These are phyloP conservation scores for Paecilomyces variotii DNA, from an alignment of 2,329 filamentous ascomycete species.

Conservation along the genomic window DNA sequence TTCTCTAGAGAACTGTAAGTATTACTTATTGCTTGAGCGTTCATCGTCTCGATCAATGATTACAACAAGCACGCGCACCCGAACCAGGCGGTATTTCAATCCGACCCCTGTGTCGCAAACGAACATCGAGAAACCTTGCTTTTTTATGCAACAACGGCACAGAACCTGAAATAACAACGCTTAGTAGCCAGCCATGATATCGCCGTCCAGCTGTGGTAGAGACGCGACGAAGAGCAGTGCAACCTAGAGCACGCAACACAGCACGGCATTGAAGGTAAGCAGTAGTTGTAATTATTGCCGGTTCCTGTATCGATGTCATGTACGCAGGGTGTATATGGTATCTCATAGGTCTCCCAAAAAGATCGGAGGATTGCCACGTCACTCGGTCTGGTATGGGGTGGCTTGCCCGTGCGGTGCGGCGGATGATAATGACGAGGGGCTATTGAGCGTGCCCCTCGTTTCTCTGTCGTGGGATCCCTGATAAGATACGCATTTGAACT, in stretches of 20 bases:
- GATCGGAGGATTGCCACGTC: constrained; percentile 24
- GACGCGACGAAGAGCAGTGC: constrained; percentile 3
- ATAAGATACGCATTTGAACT: constrained; percentile 7
- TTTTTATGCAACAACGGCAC: neutral
- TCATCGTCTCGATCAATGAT: neutral
- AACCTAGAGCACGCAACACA: neutral
- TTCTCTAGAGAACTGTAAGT: neutral
- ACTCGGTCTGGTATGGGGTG: constrained; percentile 8
- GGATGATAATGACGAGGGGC: neutral
- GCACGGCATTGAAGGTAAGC: neutral
- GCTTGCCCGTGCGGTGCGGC: neutral
- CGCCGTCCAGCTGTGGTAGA: constrained; percentile 3
- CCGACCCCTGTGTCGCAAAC: neutral
- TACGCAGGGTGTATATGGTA: constrained; percentile 5
- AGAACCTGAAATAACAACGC: neutral
- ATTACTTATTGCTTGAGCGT: neutral
- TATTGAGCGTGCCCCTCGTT: neutral
- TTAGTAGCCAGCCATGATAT: constrained; percentile 2
- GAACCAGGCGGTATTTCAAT: neutral
- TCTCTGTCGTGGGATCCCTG: constrained; percentile 4
- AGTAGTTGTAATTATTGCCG: neutral
- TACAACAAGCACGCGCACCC: neutral
- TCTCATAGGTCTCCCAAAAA: constrained; percentile 6
- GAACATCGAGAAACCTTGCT: neutral
- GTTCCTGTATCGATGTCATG: neutral